A percentile compares a stretch with the other conserved stretches of the same genome.
These are phyloP conservation scores for Penicillium lagena DNA, from an alignment of 495 filamentous ascomycete species.

Conservation along the genomic window DNA sequence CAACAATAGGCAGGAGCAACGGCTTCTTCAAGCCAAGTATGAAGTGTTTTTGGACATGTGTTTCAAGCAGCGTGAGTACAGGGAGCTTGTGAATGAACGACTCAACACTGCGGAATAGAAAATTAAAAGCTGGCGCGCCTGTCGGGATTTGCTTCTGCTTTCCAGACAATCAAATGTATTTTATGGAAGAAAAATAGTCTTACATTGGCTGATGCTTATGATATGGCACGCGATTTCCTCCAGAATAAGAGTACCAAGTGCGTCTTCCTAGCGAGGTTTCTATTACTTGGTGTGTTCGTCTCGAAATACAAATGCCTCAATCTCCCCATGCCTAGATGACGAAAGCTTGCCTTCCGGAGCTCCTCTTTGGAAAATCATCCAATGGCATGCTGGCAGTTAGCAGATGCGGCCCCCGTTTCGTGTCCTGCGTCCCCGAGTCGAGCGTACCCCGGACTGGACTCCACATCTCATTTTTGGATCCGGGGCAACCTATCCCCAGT, in stretches of 20 bases:
- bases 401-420: not conserved
- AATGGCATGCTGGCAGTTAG: not conserved
- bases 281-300: too few species aligned
- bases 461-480: not conserved
- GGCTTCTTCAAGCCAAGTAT: conserved; percentile 78
- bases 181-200: too few species aligned
- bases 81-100: conserved; percentile 55
- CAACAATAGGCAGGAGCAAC: conserved; percentile 63
- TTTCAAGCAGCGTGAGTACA: conserved; percentile 55
- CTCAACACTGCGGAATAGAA: too few species aligned
- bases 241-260: too few species aligned
- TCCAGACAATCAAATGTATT: too few species aligned
- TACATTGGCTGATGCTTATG: too few species aligned
- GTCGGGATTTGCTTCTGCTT: too few species aligned
- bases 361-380: not conserved
- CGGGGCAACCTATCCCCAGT: not conserved
- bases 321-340: too few species aligned
- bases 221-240: too few species aligned
- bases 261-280: too few species aligned
- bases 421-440: not conserved
- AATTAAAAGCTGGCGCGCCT: too few species aligned
- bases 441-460: not conserved
- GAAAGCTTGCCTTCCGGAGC: not conserved
- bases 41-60: conserved; percentile 59
- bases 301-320: too few species aligned